Conservation (phyloP, 1,139 yeast species). For the Nakaseomyces delphensis region DNA sequence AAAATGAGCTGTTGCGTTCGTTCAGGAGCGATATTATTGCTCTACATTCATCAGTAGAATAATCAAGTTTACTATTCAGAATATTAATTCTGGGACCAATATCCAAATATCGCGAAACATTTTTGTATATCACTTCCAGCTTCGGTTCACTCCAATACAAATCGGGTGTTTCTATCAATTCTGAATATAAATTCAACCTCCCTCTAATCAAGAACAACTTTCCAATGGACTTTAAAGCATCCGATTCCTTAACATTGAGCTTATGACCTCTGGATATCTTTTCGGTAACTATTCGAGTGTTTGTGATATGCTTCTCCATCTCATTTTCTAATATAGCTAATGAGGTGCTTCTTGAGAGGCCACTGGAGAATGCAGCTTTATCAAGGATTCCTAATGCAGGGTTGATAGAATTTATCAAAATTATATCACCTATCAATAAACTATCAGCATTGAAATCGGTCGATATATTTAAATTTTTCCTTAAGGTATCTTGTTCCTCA, state of each 20-base stretch:
- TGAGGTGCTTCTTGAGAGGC: constrained; percentile 77
- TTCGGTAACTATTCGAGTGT: constrained; percentile 59
- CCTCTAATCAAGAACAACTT: constrained; percentile 67
- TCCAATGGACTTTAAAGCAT: constrained; percentile 64
- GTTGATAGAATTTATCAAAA: constrained; percentile 48
- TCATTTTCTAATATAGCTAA: constrained; percentile 68
- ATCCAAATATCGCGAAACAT: constrained; percentile 64
- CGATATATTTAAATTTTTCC: constrained; percentile 2
- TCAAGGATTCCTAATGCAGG: constrained; percentile 49
- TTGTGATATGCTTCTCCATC: constrained; percentile 55
- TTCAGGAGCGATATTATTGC: constrained; percentile 66
- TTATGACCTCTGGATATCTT: constrained; percentile 54
- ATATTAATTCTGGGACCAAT: constrained; percentile 69
- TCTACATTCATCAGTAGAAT: constrained; percentile 81
- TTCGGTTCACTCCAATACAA: constrained; percentile 88
- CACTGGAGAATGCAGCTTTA: constrained; percentile 84
- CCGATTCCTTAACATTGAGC: constrained; percentile 51
- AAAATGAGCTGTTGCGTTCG: constrained; percentile 64
- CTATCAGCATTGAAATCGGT: constrained; percentile 26
- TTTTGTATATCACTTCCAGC: constrained; percentile 63
- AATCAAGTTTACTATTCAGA: constrained; percentile 75
- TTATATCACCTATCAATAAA: constrained; percentile 52
- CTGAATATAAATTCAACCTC: constrained; percentile 75
- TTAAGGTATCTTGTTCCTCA: constrained; percentile 8
- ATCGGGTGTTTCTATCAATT: constrained; percentile 86